Evolutionary conservation across 148 eudicot genomes (phyloP).

Genomic region (Dysphania ambrosioides): DNA sequence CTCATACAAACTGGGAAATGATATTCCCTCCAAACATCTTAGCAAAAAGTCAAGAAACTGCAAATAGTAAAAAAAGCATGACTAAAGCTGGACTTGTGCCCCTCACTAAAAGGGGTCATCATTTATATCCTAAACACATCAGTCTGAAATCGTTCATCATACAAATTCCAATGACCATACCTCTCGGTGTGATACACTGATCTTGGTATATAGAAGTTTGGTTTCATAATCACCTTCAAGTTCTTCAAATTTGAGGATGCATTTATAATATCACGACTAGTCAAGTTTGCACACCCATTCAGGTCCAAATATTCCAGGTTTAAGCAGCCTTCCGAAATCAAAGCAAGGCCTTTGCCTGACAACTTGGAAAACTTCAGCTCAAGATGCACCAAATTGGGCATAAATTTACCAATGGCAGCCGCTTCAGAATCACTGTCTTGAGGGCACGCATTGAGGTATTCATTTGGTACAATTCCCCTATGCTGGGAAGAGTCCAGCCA

Average conservation of each 20-base stretch:
- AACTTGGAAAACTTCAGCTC: conserved; percentile 77
- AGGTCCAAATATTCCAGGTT: conserved; percentile 65
- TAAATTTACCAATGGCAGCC: conserved; percentile 54
- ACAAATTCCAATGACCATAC: conserved; percentile 89
- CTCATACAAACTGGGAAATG: background rate
- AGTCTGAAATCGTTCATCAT: conserved; percentile 89
- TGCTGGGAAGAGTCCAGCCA: conserved; percentile 84
- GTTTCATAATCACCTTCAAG: conserved; percentile 65
- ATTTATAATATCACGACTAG: conserved; percentile 63
- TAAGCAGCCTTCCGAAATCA: conserved; percentile 64
- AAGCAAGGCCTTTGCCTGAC: conserved; percentile 57
- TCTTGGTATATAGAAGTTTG: conserved; percentile 82
- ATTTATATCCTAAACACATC: conserved; percentile 79
- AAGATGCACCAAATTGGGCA: conserved; percentile 65
- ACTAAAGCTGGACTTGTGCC: background rate
- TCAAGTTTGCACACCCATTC: conserved; percentile 74
- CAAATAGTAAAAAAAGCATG: background rate
- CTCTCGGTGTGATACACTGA: conserved; percentile 68
- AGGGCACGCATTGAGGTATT: conserved; percentile 62
- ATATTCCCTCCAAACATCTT: background rate
- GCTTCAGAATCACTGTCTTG: conserved; percentile 89
- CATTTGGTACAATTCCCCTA: conserved; percentile 59
- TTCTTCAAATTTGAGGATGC: conserved; percentile 42
- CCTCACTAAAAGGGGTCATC: background rate
- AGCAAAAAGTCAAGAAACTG: background rate